Evolutionary conservation across 192 early-diverging fungal genomes (phyloP).

Genomic region (Linnemannia zychae): DNA sequence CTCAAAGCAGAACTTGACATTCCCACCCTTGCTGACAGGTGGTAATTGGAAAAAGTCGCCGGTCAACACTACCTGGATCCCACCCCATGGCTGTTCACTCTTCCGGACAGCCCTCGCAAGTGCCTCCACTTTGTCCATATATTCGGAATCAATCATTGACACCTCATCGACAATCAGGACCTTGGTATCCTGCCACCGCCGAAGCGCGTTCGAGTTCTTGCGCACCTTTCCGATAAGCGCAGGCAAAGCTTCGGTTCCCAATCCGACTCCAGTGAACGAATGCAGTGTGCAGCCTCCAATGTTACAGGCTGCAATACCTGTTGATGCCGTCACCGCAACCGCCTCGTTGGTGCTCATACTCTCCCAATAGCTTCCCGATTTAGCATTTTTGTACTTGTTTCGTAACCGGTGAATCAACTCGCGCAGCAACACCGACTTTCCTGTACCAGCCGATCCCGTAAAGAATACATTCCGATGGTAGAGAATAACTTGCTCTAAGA

Average conservation of each 20-base stretch:
- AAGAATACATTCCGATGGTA: conserved; percentile 73
- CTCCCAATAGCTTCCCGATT: conserved; percentile 58
- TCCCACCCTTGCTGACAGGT: conserved; percentile 68
- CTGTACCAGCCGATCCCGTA: conserved; percentile 82
- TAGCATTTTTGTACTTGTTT: conserved; percentile 62
- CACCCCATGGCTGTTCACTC: conserved; percentile 73
- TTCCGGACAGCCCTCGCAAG: conserved; percentile 68
- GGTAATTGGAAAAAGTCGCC: conserved; percentile 90
- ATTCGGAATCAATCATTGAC: conserved; percentile 81
- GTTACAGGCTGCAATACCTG: conserved; percentile 87
- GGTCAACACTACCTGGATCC: conserved; percentile 76
- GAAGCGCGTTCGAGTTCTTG: conserved; percentile 31
- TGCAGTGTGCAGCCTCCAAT: conserved; percentile 83
- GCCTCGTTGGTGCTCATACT: conserved; percentile 23
- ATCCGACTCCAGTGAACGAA: conserved; percentile 78
- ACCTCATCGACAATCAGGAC: conserved; percentile 86
- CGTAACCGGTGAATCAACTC: conserved; percentile 60
- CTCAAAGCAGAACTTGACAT: conserved; percentile 76
- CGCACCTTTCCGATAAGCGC: conserved; percentile 45
- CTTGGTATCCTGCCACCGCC: conserved; percentile 71
- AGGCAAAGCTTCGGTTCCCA: conserved; percentile 58
- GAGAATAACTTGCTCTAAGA: conserved; percentile 71
- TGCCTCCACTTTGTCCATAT: conserved; percentile 81
- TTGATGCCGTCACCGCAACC: conserved; percentile 78
- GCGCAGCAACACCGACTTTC: conserved; percentile 65